A percentile compares a stretch with the other conserved stretches of the same genome.
These are phyloP conservation scores for Phascolomyces articulosus DNA, from an alignment of 371 early-diverging fungal species.

Conservation along the genomic window DNA sequence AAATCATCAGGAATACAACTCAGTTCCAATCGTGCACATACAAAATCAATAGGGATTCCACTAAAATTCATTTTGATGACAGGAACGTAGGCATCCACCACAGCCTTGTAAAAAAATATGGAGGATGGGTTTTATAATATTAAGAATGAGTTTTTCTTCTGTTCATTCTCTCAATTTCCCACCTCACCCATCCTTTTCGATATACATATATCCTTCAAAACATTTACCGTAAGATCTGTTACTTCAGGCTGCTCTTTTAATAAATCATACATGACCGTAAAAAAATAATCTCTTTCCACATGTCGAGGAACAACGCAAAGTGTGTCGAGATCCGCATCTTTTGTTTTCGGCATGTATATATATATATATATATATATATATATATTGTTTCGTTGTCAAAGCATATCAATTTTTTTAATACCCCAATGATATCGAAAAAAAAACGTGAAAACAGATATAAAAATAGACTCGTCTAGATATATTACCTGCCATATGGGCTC, in stretches of 20 bases:
- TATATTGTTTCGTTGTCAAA: no score
- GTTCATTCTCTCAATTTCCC: background rate
- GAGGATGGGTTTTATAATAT: no score
- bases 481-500: slow-evolving; percentile 93
- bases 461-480: background rate
- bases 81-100: slow-evolving; percentile 97
- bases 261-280: slow-evolving; percentile 87
- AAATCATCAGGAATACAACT: slow-evolving; percentile 85
- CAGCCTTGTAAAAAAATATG: slow-evolving; percentile 44
- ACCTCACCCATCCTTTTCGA: no score
- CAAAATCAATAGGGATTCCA: slow-evolving; percentile 95
- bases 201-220: no score
- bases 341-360: background rate
- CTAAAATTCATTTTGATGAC: slow-evolving; percentile 95
- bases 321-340: slow-evolving; percentile 98
- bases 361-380: no score
- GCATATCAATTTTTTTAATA: no score
- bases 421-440: background rate
- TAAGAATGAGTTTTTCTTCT: background rate
- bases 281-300: slow-evolving; percentile 96
- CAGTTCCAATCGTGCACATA: slow-evolving; percentile 89
- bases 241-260: slow-evolving; percentile 84
- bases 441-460: background rate
- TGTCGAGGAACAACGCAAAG: slow-evolving; percentile 96
- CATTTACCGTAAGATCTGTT: slow-evolving; percentile 84